These are phyloP conservation scores for Daldinia eschscholtzii DNA, from an alignment of 2,329 filamentous ascomycete genomes.

Conservation along the genomic window DNA sequence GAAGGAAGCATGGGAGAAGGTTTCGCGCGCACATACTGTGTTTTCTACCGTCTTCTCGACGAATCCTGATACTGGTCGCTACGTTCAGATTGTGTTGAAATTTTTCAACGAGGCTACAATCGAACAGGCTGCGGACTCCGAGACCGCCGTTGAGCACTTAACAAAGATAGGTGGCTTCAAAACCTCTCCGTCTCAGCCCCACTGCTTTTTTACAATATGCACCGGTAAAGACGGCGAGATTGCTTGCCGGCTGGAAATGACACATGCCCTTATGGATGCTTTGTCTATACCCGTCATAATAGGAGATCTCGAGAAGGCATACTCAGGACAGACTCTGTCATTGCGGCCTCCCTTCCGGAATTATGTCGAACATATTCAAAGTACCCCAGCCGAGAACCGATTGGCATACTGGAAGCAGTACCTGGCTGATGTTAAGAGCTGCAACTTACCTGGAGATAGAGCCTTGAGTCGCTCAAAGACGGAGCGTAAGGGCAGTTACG, in stretches of 20 bases:
- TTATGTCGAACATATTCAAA: not conserved
- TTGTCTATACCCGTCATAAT: not conserved
- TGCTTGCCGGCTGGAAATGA: slow-evolving; percentile 2
- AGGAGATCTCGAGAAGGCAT: slow-evolving; percentile 4
- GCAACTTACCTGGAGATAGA: not conserved
- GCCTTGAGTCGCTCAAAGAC: not conserved
- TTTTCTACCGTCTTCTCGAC: slow-evolving; percentile 1
- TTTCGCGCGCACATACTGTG: slow-evolving; percentile 8
- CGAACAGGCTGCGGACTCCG: not conserved
- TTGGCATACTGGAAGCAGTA: slow-evolving; percentile 7
- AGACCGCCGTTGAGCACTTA: not conserved
- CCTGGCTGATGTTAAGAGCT: slow-evolving; percentile 1
- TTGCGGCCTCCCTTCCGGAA: not conserved
- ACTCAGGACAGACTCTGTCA: not conserved
- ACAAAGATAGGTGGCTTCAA: not conserved
- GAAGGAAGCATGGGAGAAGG: slow-evolving; percentile 3
- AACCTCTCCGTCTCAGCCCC: not conserved
- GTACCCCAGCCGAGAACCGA: not conserved
- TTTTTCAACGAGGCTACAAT: not conserved
- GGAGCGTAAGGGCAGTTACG: not conserved
- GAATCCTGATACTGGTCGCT: not conserved
- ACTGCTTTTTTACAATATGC: slow-evolving; percentile 1
- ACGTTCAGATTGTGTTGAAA: slow-evolving; percentile 3
- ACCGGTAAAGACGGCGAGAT: not conserved
- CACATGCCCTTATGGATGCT: slow-evolving; percentile 6